Percentiles rank a stretch among this genome's conserved stretches.
Conservation (phyloP, 1,284 basidiomycete species). For the Tilletia caries region DNA sequence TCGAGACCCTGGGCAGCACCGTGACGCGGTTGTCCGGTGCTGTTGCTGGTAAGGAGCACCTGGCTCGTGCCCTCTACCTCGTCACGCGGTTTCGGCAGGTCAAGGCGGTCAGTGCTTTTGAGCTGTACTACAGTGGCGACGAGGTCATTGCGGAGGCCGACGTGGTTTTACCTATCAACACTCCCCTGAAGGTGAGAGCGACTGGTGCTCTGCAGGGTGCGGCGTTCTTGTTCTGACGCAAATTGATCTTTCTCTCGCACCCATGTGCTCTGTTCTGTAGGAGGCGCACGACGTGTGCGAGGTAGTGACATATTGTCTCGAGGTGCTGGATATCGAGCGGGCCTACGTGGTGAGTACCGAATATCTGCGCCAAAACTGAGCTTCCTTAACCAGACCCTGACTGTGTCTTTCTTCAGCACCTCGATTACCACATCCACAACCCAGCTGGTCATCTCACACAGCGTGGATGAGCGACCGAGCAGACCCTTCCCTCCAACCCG, state of each 20-base stretch:
- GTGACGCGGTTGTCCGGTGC: slow-evolving; percentile 45
- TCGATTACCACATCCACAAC: slow-evolving; percentile 13
- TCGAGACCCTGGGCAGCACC: slow-evolving; percentile 43
- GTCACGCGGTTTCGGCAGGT: slow-evolving; percentile 48
- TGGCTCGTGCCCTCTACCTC: slow-evolving; percentile 46
- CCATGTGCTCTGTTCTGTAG: slow-evolving; percentile 46
- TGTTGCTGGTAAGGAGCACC: slow-evolving; percentile 36
- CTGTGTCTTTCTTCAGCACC: neutral
- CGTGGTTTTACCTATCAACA: slow-evolving; percentile 5
- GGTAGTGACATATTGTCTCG: slow-evolving; percentile 13
- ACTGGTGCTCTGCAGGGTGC: neutral
- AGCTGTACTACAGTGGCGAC: slow-evolving; percentile 50
- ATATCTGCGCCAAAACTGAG: too few species aligned
- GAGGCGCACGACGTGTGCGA: slow-evolving; percentile 51
- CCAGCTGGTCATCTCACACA: slow-evolving; percentile 10
- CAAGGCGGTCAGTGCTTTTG: slow-evolving; percentile 44
- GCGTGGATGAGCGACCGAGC: neutral
- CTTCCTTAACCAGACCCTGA: too few species aligned
- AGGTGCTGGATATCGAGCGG: slow-evolving; percentile 14
- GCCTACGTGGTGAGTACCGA: slow-evolving; percentile 7
- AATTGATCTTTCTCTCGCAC: slow-evolving; percentile 27
- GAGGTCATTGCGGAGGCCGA: slow-evolving; percentile 46
- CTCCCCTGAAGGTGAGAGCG: neutral
- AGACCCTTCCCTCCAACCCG: too few species aligned
- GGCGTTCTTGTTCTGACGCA: slow-evolving; percentile 33